Base-by-base conservation (phyloP, 208 protist species). In the Entamoeba invadens region DNA sequence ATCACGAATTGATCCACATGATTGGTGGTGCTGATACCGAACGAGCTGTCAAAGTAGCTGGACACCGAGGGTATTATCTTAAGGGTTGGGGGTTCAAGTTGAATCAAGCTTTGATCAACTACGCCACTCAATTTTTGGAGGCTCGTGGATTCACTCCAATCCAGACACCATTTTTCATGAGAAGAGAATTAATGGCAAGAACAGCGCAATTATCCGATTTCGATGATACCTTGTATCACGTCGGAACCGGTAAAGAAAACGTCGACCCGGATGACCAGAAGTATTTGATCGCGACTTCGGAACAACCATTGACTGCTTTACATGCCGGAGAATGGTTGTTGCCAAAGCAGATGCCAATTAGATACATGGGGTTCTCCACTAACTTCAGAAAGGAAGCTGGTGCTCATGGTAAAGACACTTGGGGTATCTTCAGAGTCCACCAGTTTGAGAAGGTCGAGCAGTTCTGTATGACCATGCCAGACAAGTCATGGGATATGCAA, bases 221-320 rank as follows among this genome's bases (percentile, higher is more conserved):
- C 95, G 98, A 99, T 95, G 99, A 99, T 94, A 97, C 98, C 93
- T 97, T 99, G 3, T 99, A 99, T 38, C 93, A 95, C 87, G 95
- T 95, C 31, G 92, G 44, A 38, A 12, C 8, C 18, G 93, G 93
- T 44, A 93, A 46, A 12, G 96, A 96, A 46, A n/a, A n/a, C n/a
- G 98, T 97, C 57, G 97, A 98, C 44, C 97, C 97, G 21, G 98
- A 99, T 45, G 98, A 99, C 77, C 25, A 42, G n/a, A 99, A 99
- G 97, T 99, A 99, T 96, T 97, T 99, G 21, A 99, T 99, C 96
- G 99, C 99, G 47, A 99, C 99, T 47, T 98, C 98, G 93, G 99
- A 99, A 96, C 99, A 99, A 95, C 98, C 99, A 87, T 98, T 99
- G 93, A 98, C 97, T 94, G 98, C 98, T 16, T 99, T 97, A 95